Evolutionary conservation across 352 stramenopile genomes (phyloP).

Genomic region (Pythium sukuiense): DNA sequence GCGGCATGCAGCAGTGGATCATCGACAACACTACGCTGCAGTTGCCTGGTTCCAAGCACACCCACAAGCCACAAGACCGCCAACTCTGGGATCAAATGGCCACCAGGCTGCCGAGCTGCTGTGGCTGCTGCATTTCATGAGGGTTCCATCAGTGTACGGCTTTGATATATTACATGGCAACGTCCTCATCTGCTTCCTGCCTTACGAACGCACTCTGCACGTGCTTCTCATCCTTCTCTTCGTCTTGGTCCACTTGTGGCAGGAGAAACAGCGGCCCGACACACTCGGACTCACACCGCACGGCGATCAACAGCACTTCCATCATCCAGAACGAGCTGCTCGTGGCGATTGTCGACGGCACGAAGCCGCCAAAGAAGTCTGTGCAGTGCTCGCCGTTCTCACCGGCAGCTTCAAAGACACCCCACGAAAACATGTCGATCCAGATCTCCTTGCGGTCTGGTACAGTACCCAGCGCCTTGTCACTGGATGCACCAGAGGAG

Average conservation of each 20-base stretch:
- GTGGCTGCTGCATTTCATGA: background rate
- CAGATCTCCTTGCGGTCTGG: slow-evolving; percentile 31
- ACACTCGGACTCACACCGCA: slow-evolving; percentile 64
- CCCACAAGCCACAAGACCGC: slow-evolving; percentile 7
- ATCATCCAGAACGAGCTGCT: slow-evolving; percentile 70
- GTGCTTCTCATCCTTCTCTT: background rate
- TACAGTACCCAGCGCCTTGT: background rate
- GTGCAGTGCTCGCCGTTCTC: slow-evolving; percentile 42
- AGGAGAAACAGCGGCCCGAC: slow-evolving; percentile 56
- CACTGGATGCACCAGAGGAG: background rate
- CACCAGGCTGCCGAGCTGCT: slow-evolving; percentile 12
- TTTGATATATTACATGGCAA: slow-evolving; percentile 20
- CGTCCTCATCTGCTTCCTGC: slow-evolving; percentile 7
- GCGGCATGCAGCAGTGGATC: slow-evolving; percentile 70
- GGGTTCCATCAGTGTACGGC: slow-evolving; percentile 7
- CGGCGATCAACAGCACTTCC: slow-evolving; percentile 64
- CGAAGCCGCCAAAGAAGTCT: slow-evolving; percentile 67
- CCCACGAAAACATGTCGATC: slow-evolving; percentile 67
- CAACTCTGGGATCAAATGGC: slow-evolving; percentile 7
- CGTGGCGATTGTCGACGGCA: slow-evolving; percentile 40
- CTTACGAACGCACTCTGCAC: background rate
- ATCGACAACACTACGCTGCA: slow-evolving; percentile 53
- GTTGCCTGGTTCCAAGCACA: slow-evolving; percentile 3
- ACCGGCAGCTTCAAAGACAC: slow-evolving; percentile 49
- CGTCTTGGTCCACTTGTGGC: slow-evolving; percentile 17